These are phyloP conservation scores for Huntiella decipiens DNA, from an alignment of 2,329 filamentous ascomycete genomes.

Conservation along the genomic window DNA sequence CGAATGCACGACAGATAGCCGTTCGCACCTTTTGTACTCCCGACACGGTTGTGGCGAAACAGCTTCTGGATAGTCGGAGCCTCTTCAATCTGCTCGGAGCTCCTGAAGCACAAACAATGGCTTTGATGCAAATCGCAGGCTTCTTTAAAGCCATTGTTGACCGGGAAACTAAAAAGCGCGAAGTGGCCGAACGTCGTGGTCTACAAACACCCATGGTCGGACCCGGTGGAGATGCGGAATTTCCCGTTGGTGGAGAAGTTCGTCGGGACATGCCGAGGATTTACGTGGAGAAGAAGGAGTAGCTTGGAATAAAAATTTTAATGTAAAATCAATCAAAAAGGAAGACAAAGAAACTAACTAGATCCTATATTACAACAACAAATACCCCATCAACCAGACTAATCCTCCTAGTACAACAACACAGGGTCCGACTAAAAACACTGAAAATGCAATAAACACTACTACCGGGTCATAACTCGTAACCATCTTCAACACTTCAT, in stretches of 20 bases:
- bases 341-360: neutral
- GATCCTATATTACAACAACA: neutral
- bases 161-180: conserved; percentile 21
- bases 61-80: conserved; percentile 33
- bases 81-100: conserved; percentile 31
- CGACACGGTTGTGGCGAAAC: conserved; percentile 37
- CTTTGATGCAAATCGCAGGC: conserved; percentile 29
- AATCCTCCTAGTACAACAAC: neutral
- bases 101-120: conserved; percentile 24
- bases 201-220: conserved; percentile 10
- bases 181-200: conserved; percentile 14
- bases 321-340: neutral
- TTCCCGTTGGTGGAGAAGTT: conserved; percentile 6
- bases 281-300: neutral
- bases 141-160: conserved; percentile 36
- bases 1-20: conserved; percentile 32
- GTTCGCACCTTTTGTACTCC: conserved; percentile 39
- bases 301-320: neutral
- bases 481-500: neutral
- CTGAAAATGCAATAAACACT: neutral
- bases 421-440: neutral
- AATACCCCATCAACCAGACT: neutral
- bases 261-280: conserved; percentile 6
- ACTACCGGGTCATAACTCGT: neutral
- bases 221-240: neutral